phyloP scores from a whole-genome alignment of 805 yeast genomes.

The Schwanniomyces pseudopolymorphus region DNA sequence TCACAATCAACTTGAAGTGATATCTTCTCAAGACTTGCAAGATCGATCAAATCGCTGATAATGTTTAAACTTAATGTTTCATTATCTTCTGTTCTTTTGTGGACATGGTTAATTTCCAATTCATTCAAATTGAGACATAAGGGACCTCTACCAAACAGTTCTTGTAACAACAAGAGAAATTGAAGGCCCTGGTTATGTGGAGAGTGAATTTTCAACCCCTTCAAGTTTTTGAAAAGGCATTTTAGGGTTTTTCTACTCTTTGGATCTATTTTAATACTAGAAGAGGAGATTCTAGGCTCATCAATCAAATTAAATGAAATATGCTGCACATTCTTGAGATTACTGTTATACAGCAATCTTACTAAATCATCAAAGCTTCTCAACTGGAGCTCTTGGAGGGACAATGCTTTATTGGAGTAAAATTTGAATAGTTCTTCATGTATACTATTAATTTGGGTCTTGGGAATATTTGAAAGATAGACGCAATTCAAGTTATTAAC shows the following conservation, averaged over 20 bases:
- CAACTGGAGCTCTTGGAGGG: slow-evolving; percentile 7
- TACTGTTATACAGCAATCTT: not conserved
- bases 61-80: slow-evolving; percentile 5
- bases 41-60: slow-evolving; percentile 3
- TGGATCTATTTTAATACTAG: not conserved
- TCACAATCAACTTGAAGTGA: slow-evolving; percentile 10
- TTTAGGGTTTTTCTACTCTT: not conserved
- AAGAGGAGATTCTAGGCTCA: not conserved
- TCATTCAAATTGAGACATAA: slow-evolving; percentile 3
- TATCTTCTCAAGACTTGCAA: slow-evolving; percentile 1
- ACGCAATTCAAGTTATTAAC: slow-evolving; percentile 1
- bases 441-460: slow-evolving; percentile 8
- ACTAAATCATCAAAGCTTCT: slow-evolving; percentile 6
- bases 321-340: not conserved
- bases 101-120: slow-evolving; percentile 10
- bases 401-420: slow-evolving; percentile 2
- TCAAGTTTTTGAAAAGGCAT: not conserved
- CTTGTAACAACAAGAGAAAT: slow-evolving; percentile 5
- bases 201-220: slow-evolving; percentile 7
- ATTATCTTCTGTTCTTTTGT: slow-evolving; percentile 6
- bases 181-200: slow-evolving; percentile 9
- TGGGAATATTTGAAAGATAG: slow-evolving; percentile 10
- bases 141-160: not conserved
- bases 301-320: not conserved
- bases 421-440: slow-evolving; percentile 10